Base-by-base conservation (phyloP, 805 yeast species). In the Cyberlindnera japonica region DNA sequence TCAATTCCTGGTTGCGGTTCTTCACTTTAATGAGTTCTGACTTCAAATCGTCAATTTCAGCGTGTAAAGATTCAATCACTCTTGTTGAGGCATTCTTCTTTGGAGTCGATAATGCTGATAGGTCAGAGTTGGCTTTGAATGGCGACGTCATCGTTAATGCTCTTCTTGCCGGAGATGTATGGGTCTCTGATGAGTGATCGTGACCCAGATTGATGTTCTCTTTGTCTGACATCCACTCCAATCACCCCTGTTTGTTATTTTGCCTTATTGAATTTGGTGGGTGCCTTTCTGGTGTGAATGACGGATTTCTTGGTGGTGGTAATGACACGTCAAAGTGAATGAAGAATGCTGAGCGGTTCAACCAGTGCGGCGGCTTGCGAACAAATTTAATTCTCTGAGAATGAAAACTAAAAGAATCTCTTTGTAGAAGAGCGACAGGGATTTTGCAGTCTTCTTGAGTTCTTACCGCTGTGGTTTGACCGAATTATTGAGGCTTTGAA, bases 1-100 rank as follows among this genome's bases (percentile, higher is more conserved):
- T 76, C 48, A 74, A 66, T 33, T 76, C 63, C 41, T 80, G 80
- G 35, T 77, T 77, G 26, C 68, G 68, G 7, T 63, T 59, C 43
- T 67, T 71, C 4, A 50, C 61, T 30, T 63, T 59, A 17, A 65
- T 31, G 35, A 64, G 61, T 11, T 68, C 63, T 6, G 49, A 51
- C 10, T 66, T 79, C 40, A 82, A 65, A 11, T 71, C 63, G 54
- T 81, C 88, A 23, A 81, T 75, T 39, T 69, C 65, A 10, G 53
- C 50, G 36, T 73, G 76, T 10, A 74, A 52, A 3, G 64, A 50
- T 33, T 69, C 75, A 36, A 74, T 71, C 30, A 69, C 66, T 47
- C 58, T 61, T 9, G 47, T 25, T 4, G 49, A 47, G 15, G 45
- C 27, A 20, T 38, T 37, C 29, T 45, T 35, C 34, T 34, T 36